Evolutionary conservation across 2,329 filamentous ascomycete species (phyloP).

Genomic region (Curvularia hawaiiensis): DNA sequence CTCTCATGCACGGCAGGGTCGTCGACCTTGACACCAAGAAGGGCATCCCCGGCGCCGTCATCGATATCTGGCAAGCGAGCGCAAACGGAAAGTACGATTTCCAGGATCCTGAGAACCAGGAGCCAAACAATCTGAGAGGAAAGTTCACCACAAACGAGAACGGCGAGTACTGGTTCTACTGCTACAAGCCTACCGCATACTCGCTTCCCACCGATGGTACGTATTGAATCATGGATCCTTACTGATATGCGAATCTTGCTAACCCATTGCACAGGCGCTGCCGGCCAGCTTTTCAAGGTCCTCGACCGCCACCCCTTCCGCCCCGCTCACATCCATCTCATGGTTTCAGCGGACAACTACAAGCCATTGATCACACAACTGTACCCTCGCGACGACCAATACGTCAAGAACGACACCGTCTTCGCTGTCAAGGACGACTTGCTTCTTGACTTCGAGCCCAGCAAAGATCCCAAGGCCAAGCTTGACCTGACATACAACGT

Average conservation of each 20-base stretch:
- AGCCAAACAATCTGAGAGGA: conserved; percentile 75
- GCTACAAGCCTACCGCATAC: conserved; percentile 75
- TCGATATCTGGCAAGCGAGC: conserved; percentile 80
- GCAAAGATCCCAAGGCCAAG: conserved; percentile 57
- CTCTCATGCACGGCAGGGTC: conserved; percentile 72
- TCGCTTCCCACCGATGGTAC: conserved; percentile 68
- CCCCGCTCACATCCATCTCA: conserved; percentile 66
- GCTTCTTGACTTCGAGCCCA: conserved; percentile 62
- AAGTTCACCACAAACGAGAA: conserved; percentile 75
- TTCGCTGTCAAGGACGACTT: conserved; percentile 67
- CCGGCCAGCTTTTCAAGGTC: conserved; percentile 57
- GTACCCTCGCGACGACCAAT: conserved; percentile 64
- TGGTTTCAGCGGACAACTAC: conserved; percentile 60
- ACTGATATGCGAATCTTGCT: not conserved
- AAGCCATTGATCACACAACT: conserved; percentile 63
- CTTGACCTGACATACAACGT: conserved; percentile 69
- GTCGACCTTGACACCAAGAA: conserved; percentile 68
- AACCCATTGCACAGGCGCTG: conserved; percentile 47
- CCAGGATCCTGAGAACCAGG: conserved; percentile 74
- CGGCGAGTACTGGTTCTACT: conserved; percentile 75
- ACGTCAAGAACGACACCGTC: conserved; percentile 63
- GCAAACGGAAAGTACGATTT: conserved; percentile 78
- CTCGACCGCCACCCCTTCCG: conserved; percentile 65
- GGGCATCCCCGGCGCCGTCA: conserved; percentile 69
- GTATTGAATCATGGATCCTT: conserved; percentile 1